phyloP scores from a whole-genome alignment of 2,329 filamentous ascomycete species.

The Pseudogymnoascus sp. region DNA sequence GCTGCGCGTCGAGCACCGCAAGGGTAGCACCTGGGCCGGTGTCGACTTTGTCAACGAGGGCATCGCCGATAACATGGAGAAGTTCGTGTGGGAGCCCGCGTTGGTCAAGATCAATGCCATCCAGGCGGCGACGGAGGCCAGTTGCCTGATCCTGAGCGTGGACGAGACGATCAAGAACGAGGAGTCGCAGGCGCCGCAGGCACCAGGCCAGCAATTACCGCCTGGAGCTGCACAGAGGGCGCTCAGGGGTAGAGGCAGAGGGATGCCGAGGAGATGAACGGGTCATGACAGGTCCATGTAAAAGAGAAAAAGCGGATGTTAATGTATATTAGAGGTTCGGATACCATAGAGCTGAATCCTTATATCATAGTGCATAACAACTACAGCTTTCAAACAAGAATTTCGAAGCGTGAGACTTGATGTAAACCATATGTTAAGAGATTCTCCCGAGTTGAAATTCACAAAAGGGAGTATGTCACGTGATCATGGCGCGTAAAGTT shows the following conservation, averaged over 20 bases:
- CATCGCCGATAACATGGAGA: slow-evolving; percentile 86
- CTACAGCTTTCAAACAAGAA: not conserved
- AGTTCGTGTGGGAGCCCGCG: slow-evolving; percentile 95
- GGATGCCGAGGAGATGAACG: slow-evolving; percentile 71
- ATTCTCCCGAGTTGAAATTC: not conserved
- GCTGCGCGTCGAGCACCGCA: slow-evolving; percentile 90
- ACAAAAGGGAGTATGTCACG: not conserved
- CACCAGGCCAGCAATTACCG: slow-evolving; percentile 64
- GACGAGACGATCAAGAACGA: slow-evolving; percentile 99
- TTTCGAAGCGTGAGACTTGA: not conserved
- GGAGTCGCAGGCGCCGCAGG: slow-evolving; percentile 79
- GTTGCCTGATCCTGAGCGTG: slow-evolving; percentile 88
- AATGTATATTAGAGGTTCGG: slow-evolving; percentile 9
- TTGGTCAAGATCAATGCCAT: slow-evolving; percentile 96
- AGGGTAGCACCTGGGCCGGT: slow-evolving; percentile 87
- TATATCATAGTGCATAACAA: slow-evolving; percentile 7
- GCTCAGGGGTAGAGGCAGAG: slow-evolving; percentile 71
- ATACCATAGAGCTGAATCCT: slow-evolving; percentile 7
- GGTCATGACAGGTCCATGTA: not conserved
- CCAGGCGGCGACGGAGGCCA: slow-evolving; percentile 89
- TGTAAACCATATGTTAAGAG: not conserved
- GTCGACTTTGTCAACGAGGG: slow-evolving; percentile 93
- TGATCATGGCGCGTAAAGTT: not conserved
- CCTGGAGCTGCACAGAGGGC: slow-evolving; percentile 83
- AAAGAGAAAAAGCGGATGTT: slow-evolving; percentile 9